These are phyloP conservation scores for Ustilago loliicola DNA, from an alignment of 1,284 basidiomycete genomes.

Conservation along the genomic window DNA sequence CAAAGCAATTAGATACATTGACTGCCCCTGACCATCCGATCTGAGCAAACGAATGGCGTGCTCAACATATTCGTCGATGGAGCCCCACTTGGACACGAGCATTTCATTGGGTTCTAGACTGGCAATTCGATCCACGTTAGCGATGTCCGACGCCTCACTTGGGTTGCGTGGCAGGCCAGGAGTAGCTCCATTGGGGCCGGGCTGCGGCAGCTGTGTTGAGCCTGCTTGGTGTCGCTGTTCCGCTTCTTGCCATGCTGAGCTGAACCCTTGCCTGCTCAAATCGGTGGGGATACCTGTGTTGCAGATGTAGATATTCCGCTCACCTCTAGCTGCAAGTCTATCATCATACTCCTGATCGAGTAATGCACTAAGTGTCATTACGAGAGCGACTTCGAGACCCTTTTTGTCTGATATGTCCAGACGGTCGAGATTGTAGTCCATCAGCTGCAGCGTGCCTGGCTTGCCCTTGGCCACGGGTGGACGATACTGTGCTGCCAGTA, in stretches of 20 bases:
- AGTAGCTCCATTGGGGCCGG: not conserved
- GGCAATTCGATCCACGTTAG: slow-evolving; percentile 21
- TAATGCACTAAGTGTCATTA: slow-evolving; percentile 81
- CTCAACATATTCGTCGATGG: slow-evolving; percentile 77
- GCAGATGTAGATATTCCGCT: slow-evolving; percentile 51
- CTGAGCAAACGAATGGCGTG: slow-evolving; percentile 78
- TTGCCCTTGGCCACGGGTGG: slow-evolving; percentile 76
- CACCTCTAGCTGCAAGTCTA: slow-evolving; percentile 24
- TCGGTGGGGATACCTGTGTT: slow-evolving; percentile 36
- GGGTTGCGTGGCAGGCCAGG: not conserved
- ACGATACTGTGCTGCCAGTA: slow-evolving; percentile 84
- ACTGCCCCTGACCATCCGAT: slow-evolving; percentile 70
- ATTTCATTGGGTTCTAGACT: slow-evolving; percentile 76
- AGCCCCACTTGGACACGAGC: slow-evolving; percentile 78
- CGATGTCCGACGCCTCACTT: not conserved
- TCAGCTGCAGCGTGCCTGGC: slow-evolving; percentile 80
- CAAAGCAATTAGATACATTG: slow-evolving; percentile 81
- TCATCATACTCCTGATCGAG: slow-evolving; percentile 78
- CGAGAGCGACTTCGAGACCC: slow-evolving; percentile 81
- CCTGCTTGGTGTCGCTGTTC: slow-evolving; percentile 21
- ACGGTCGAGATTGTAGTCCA: slow-evolving; percentile 86
- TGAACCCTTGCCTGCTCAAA: slow-evolving; percentile 28
- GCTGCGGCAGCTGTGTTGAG: not conserved
- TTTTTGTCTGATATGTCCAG: slow-evolving; percentile 80
- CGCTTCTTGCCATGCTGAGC: slow-evolving; percentile 34